Evolutionary conservation across 352 stramenopile species (phyloP).

Genomic region (Pythium vanterpoolii): DNA sequence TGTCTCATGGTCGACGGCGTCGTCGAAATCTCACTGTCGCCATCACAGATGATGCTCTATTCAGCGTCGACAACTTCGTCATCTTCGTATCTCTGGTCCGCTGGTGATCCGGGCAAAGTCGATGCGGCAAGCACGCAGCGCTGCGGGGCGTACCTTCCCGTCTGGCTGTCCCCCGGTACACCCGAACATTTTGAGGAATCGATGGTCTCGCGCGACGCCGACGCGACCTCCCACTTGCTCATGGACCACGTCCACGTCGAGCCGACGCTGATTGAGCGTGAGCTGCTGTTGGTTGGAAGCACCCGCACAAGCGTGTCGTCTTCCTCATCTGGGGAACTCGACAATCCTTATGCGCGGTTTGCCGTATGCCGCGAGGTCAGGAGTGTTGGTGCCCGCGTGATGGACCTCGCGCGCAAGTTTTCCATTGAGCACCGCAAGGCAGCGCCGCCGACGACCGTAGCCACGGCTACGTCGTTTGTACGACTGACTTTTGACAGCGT

Average conservation of each 20-base stretch:
- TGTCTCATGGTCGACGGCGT: slow-evolving; percentile 36
- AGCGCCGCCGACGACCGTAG: slow-evolving; percentile 14
- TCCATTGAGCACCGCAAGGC: slow-evolving; percentile 28
- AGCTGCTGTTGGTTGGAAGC: slow-evolving; percentile 42
- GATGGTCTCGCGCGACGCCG: slow-evolving; percentile 52
- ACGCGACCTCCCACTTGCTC: slow-evolving; percentile 50
- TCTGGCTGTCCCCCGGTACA: slow-evolving; percentile 49
- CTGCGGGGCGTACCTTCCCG: slow-evolving; percentile 50
- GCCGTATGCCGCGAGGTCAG: slow-evolving; percentile 33
- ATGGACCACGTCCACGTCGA: slow-evolving; percentile 52
- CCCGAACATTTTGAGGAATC: slow-evolving; percentile 54
- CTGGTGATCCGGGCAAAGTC: neutral
- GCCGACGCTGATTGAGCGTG: slow-evolving; percentile 55
- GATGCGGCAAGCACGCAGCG: slow-evolving; percentile 27
- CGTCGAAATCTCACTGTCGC: slow-evolving; percentile 45
- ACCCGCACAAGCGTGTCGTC: slow-evolving; percentile 1
- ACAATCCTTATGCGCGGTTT: slow-evolving; percentile 47
- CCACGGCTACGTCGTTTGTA: slow-evolving; percentile 45
- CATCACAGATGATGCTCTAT: slow-evolving; percentile 37
- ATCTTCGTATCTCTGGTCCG: neutral
- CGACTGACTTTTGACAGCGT: slow-evolving; percentile 70
- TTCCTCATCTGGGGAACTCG: slow-evolving; percentile 23
- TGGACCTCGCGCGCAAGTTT: slow-evolving; percentile 41
- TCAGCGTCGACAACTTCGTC: neutral
- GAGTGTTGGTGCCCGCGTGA: slow-evolving; percentile 34